These are phyloP conservation scores for Trichoderma virens DNA, from an alignment of 495 filamentous ascomycete species.

Conservation along the genomic window DNA sequence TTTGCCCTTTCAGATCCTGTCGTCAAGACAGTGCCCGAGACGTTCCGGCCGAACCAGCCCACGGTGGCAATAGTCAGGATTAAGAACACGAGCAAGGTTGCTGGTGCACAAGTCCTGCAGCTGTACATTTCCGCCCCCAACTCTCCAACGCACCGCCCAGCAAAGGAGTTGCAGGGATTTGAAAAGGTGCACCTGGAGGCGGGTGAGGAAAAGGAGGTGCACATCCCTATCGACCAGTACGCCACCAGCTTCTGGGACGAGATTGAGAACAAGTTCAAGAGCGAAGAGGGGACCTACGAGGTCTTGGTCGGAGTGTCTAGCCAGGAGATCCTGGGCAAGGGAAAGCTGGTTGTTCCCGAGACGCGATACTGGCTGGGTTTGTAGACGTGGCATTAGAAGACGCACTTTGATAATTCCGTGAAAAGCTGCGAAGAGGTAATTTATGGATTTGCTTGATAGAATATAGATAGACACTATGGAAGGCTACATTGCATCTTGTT, in stretches of 20 bases:
- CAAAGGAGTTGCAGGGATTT: slow-evolving; percentile 74
- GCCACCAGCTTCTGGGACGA: slow-evolving; percentile 80
- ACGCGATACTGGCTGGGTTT: not conserved
- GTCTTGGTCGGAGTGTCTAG: slow-evolving; percentile 53
- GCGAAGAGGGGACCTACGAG: slow-evolving; percentile 66
- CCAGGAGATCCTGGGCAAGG: not conserved
- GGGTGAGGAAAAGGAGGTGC: slow-evolving; percentile 61
- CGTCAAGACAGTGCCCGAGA: slow-evolving; percentile 41
- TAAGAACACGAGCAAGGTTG: slow-evolving; percentile 35
- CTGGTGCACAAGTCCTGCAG: slow-evolving; percentile 71
- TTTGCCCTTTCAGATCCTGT: slow-evolving; percentile 51
- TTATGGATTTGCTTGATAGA: no score
- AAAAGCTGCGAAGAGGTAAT: not conserved
- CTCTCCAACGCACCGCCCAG: slow-evolving; percentile 54
- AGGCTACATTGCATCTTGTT: no score
- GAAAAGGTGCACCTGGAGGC: slow-evolving; percentile 64
- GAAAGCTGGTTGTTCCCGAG: not conserved
- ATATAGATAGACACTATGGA: no score
- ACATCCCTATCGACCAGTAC: slow-evolving; percentile 60
- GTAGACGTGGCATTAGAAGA: not conserved
- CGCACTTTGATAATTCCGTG: no score
- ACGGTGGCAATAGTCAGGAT: slow-evolving; percentile 63
- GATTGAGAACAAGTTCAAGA: slow-evolving; percentile 60
- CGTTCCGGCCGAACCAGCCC: slow-evolving; percentile 47
- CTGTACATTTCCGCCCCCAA: slow-evolving; percentile 58